phyloP scores from a whole-genome alignment of 2,329 filamentous ascomycete genomes.

The Penicillium corylophilum region DNA sequence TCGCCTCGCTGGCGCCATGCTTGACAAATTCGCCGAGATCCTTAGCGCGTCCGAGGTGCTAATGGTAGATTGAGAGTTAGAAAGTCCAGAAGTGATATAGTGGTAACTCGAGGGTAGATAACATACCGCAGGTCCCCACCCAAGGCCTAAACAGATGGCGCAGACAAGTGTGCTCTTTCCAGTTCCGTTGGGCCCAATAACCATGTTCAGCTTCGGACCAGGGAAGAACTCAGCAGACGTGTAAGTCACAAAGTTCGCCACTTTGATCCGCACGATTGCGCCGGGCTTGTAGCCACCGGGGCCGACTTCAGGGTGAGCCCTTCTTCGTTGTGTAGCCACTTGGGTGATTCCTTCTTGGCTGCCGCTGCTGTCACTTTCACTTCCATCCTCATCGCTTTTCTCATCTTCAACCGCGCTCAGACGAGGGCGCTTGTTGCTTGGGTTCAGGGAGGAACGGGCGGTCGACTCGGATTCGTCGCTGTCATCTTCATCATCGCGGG shows the following conservation, averaged over 20 bases:
- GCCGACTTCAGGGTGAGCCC: conserved; percentile 9
- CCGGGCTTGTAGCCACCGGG: conserved; percentile 56
- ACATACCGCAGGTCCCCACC: conserved; percentile 67
- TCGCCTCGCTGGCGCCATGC: conserved; percentile 73
- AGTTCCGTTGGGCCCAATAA: conserved; percentile 97
- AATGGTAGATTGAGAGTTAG: neutral
- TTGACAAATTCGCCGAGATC: conserved; percentile 90
- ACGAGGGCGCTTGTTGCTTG: conserved; percentile 9
- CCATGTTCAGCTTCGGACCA: conserved; percentile 93
- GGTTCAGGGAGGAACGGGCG: neutral
- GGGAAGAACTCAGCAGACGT: conserved; percentile 86
- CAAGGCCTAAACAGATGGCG: conserved; percentile 89
- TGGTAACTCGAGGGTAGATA: neutral
- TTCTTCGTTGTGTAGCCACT: conserved; percentile 1
- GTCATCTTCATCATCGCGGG: conserved; percentile 24
- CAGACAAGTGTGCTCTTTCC: conserved; percentile 97
- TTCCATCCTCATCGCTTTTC: neutral
- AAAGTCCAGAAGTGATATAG: neutral
- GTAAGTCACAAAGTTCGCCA: conserved; percentile 93
- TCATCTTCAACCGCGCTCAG: conserved; percentile 2
- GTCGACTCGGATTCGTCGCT: conserved; percentile 2
- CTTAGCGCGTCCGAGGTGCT: conserved; percentile 80
- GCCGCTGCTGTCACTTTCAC: conserved; percentile 2
- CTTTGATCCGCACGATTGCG: conserved; percentile 81
- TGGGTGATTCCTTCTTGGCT: neutral